Percentiles rank a stretch among this genome's conserved stretches.
phyloP scores from a whole-genome alignment of 345 rosid species.

The Microthlaspi erraticum region DNA sequence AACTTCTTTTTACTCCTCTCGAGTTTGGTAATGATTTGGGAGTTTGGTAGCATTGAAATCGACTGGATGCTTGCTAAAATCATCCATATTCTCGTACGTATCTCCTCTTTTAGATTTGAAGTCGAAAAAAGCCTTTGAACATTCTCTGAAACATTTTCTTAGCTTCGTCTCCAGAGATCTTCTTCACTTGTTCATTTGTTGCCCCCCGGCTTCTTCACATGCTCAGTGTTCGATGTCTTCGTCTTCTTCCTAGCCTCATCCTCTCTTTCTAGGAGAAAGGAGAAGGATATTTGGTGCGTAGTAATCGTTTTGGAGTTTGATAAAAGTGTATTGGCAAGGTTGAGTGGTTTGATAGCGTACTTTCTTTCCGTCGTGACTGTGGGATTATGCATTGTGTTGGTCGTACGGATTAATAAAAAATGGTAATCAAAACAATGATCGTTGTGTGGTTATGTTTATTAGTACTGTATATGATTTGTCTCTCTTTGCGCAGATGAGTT shows the following conservation, averaged over 20 bases:
- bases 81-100: constrained; percentile 47
- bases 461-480: no score
- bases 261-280: no score
- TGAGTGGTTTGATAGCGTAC: no score
- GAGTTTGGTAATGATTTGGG: constrained; percentile 54
- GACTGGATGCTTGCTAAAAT: constrained; percentile 51
- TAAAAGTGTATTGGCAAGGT: no score
- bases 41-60: constrained; percentile 44
- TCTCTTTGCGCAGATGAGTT: no score
- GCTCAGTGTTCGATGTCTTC: constrained; percentile 23
- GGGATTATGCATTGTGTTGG: no score
- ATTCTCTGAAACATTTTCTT: constrained; percentile 55
- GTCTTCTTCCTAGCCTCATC: constrained; percentile 37
- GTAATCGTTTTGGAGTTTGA: no score
- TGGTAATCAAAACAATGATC: no score
- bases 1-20: constrained; percentile 53
- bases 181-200: constrained; percentile 19
- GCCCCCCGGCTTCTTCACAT: constrained; percentile 1
- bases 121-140: constrained; percentile 55
- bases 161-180: constrained; percentile 47
- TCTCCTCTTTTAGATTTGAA: constrained; percentile 48
- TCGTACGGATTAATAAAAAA: no score
- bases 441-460: no score
- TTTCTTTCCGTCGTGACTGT: no score
- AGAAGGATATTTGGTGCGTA: no score